Base-by-base conservation (phyloP, 805 yeast species). In the Komagataella ulmi region DNA sequence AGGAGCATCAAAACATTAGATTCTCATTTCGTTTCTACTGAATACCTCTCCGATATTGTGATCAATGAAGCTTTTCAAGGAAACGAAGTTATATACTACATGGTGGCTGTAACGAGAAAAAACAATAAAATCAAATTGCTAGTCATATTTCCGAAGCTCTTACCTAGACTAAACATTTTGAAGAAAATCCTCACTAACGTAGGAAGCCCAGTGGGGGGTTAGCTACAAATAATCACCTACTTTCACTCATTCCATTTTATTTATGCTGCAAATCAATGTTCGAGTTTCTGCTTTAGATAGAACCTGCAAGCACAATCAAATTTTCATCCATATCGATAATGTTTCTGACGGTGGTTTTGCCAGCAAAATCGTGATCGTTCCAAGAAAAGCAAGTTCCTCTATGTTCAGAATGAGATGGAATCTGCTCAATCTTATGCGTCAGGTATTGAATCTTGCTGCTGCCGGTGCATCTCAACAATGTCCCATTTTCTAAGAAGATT, bases 51-150 rank as follows among this genome's bases (percentile, higher is more conserved):
- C 3, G 91, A 85, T 61, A 63, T 86, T 8, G 76, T 84, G 0
- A 80, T 87, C 23, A 85, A 85, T 60, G 95, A 87, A 63, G 90
- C 86, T 0, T 85, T 87, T 61, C 72, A 72, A 51, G 83, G 83
- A 5, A 76, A 80, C 55, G 81, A 81, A 55, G 88, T 85, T 7
- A 69, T 82, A 2, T 82, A 74, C 61, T 82, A 85, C 59, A 65
- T 86, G 61, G 79, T 83, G 46, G 68, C 85, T 3, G 66, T 85
- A 43, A 74, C 81, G 17, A 72, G 72, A 50, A 71, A 68, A 6
- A 47, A 49, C 7, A 50, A 49, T n/a, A 60, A 58, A 14, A 57
- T 55, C 5, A 52, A 57, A 19, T 56, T 64, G 55, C 53, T 61
- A 7, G 65, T 66, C 14, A 49, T 67, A 47, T 67, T 67, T 52